Evolutionary conservation across 345 rosid species (phyloP).

Genomic region (Brassica cretica): DNA sequence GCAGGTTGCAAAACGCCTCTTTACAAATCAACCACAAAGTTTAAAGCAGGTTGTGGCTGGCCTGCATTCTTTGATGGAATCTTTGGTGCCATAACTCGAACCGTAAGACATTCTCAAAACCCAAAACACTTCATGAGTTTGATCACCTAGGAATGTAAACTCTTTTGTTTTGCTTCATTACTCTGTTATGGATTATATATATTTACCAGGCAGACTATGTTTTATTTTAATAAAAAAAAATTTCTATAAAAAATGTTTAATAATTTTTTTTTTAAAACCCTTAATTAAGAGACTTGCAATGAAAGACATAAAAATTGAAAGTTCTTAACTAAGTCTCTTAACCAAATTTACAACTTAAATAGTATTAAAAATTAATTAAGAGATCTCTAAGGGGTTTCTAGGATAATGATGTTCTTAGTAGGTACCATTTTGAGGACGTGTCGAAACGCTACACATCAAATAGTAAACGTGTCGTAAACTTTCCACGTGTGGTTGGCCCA

Average conservation of each 20-base stretch:
- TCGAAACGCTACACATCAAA: not conserved
- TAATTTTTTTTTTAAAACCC: too few species aligned
- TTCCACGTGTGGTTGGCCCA: not conserved
- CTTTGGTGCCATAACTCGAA: conserved; percentile 72
- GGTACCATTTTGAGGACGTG: not conserved
- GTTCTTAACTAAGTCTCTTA: too few species aligned
- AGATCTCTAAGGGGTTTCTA: too few species aligned
- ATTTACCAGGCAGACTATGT: conserved; percentile 48
- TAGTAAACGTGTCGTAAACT: not conserved
- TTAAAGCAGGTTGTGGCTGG: conserved; percentile 82
- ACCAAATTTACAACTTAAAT: too few species aligned
- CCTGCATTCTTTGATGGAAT: conserved; percentile 89
- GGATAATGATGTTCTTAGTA: not conserved
- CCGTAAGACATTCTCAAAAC: conserved; percentile 31
- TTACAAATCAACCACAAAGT: conserved; percentile 72
- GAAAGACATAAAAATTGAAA: too few species aligned
- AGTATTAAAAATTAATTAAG: too few species aligned
- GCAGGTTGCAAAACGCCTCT: conserved; percentile 88
- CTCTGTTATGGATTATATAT: not conserved
- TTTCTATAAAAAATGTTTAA: too few species aligned
- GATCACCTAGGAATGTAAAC: not conserved
- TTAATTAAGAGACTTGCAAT: too few species aligned
- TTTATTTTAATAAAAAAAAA: too few species aligned
- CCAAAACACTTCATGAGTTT: not conserved
- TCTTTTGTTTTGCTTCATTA: not conserved